These are phyloP conservation scores for Casuarina equisetifolia DNA, from an alignment of 306 rosid species.

Conservation along the genomic window DNA sequence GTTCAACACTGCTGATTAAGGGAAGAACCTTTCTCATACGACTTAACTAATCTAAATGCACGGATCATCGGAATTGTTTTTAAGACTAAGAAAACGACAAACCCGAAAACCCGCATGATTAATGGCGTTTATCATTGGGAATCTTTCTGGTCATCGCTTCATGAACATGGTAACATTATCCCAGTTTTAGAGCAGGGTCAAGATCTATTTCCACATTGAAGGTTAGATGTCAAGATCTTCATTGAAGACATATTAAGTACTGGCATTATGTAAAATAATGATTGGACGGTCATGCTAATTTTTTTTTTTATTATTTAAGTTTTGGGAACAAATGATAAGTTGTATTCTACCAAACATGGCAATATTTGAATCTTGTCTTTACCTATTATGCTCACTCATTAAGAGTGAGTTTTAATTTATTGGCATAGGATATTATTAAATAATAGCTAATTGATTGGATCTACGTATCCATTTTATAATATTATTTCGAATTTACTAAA, in stretches of 20 bases:
- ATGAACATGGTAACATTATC: not conserved
- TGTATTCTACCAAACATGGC: not conserved
- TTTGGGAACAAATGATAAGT: too few species aligned
- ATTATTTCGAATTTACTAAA: too few species aligned
- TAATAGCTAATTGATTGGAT: too few species aligned
- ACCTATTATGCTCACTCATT: too few species aligned
- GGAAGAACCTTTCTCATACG: constrained; percentile 21
- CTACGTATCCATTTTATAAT: too few species aligned
- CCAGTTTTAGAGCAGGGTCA: not conserved
- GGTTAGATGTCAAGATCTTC: not conserved
- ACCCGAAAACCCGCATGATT: constrained; percentile 33
- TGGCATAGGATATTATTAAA: too few species aligned
- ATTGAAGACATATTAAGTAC: not conserved
- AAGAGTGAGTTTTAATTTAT: too few species aligned
- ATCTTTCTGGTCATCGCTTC: constrained; percentile 37
- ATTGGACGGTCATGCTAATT: too few species aligned
- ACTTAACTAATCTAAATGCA: constrained; percentile 21
- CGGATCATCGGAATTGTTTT: not conserved
- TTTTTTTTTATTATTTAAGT: too few species aligned
- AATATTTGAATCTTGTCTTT: too few species aligned
- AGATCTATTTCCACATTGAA: not conserved
- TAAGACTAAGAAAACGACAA: constrained; percentile 40
- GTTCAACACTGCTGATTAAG: constrained; percentile 12
- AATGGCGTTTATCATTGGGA: constrained; percentile 32
- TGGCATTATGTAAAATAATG: not conserved